phyloP scores from a whole-genome alignment of 805 yeast genomes.

The Candida maris region DNA sequence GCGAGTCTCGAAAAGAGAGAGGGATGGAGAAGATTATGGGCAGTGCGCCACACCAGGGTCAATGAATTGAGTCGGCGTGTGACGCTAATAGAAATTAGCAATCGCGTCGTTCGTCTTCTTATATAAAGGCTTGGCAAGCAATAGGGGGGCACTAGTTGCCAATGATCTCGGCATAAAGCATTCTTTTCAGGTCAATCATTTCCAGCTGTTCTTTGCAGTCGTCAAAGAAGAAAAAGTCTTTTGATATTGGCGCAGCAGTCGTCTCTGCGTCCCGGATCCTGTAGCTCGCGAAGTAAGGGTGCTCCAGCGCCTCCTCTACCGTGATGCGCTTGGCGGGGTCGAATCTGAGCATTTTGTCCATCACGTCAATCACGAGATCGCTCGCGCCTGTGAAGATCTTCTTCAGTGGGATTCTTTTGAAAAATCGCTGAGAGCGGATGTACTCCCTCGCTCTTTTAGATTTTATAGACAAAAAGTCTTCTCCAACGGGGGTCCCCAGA shows the following conservation, averaged over 20 bases:
- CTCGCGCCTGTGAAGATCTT: constrained; percentile 47
- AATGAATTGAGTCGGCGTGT: too few relatives aligned
- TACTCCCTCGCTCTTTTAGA: constrained; percentile 75
- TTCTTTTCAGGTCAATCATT: constrained; percentile 46
- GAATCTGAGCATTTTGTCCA: constrained; percentile 72
- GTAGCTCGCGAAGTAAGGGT: constrained; percentile 68
- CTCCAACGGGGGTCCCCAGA: constrained; percentile 70
- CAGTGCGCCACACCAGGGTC: too few relatives aligned
- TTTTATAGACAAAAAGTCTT: constrained; percentile 70
- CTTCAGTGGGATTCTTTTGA: constrained; percentile 51
- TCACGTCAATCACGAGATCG: constrained; percentile 53
- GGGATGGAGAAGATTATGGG: too few relatives aligned
- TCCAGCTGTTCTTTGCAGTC: constrained; percentile 48
- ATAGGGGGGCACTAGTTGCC: constrained; percentile 13
- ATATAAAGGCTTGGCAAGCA: constrained; percentile 1
- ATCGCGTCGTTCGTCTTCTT: too few relatives aligned
- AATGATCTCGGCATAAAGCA: constrained; percentile 52
- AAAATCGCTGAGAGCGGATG: constrained; percentile 61
- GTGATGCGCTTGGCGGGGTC: constrained; percentile 80
- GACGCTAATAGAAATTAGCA: too few relatives aligned
- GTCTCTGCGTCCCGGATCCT: constrained; percentile 77
- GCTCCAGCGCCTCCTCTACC: constrained; percentile 76
- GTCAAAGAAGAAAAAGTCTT: constrained; percentile 55
- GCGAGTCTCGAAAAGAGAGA: too few relatives aligned
- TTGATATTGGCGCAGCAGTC: constrained; percentile 46